Evolutionary conservation across 2,329 filamentous ascomycete species (phyloP), one percentile per base, ranked within the genome.

Genomic region (Aureobasidium pullulans): DNA sequence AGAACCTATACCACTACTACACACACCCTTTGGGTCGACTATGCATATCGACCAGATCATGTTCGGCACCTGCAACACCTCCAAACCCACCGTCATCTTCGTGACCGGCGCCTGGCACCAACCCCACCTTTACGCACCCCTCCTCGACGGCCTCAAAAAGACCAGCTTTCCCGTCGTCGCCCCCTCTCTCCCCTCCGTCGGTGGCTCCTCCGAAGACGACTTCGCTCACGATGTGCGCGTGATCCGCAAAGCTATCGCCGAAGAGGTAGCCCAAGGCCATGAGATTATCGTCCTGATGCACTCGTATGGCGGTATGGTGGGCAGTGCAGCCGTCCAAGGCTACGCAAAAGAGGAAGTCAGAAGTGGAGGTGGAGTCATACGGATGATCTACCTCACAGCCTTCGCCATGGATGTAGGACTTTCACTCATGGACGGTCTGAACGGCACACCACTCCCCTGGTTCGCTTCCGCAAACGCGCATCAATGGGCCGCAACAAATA

Each of bases 201-300:
- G 59, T 49, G 61, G 61, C 8, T 39, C 43, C n/a, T 50, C 42
- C 23, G 50, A 23, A 23, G 23, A 63, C 32, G 60, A 58, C 59
- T 61, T 59, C 34, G 13, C 47, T 15, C 60, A 63, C 16, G 66
- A 71, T 60, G 63, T 70, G 62, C 44, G 61, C 44, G 47, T 60
- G 58, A 64, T 67, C 37, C 60, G 63, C 28, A n/a, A 46, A 13
- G 53, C 58, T 8, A 61, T 70, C 42, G 52, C 60, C 32, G 28
- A 46, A 11, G 57, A 65, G 16, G 23, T 57, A 6, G 59, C 62
- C n/a, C 60, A 67, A 31, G 63, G 64, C 42, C 60, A 65, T 34
- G 66, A 68, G 16, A 63, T 70, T 9, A 49, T 69, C 9, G 49
- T 71, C 1, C 62, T 67, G 9, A 66, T 69, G 64, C 69, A 71